Base-by-base conservation (phyloP, 441 rosid species). In the Pelargonium cotyledonis region DNA sequence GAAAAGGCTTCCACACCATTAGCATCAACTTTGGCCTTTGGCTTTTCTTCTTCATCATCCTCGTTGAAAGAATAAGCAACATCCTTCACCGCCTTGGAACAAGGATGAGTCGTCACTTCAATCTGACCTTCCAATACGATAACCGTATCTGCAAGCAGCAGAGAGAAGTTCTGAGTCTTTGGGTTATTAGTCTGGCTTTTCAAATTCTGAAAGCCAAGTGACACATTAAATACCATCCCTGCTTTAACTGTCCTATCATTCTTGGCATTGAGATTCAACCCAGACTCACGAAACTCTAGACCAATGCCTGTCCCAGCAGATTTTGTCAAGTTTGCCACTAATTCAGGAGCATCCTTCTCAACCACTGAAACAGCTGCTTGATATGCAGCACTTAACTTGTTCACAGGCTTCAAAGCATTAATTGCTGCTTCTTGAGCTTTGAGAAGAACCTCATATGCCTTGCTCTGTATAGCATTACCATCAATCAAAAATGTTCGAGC, bases 321-420 rank as follows among this genome's bases (percentile, higher is more conserved):
- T 55, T 55, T 55, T 4, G 61, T 55, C 61, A 55, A 55, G 61
- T 55, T 55, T 6, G 61, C 9, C 6, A 55, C 8, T 55, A 55
- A 55, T 16, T 55, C 61, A 16, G 61, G 61, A 16, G 61, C 61
- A n/a, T 55, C 61, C 61, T 55, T 55, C 61, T 55, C 61, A 55
- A 55, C 61, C 18, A 55, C 61, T 7, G 61, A 55, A 16, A 55
- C 11, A 16, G 61, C 61, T n/a, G 61, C 19, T 16, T 55, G 23
- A 55, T 55, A 55, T n/a, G 61, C 61, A 55, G 21, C 61, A 55
- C 61, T 16, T 8, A 55, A 8, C 19, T 55, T 55, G 61, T 55
- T 55, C 10, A 26, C 61, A 21, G 61, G 61, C 61, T 55, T 55
- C 61, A 55, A 55, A 0, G 61, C 61, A 0, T 8, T 55, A 21